These are phyloP conservation scores for Rhododendron henanense DNA, from an alignment of 148 eudicot species.

Conservation along the genomic window DNA sequence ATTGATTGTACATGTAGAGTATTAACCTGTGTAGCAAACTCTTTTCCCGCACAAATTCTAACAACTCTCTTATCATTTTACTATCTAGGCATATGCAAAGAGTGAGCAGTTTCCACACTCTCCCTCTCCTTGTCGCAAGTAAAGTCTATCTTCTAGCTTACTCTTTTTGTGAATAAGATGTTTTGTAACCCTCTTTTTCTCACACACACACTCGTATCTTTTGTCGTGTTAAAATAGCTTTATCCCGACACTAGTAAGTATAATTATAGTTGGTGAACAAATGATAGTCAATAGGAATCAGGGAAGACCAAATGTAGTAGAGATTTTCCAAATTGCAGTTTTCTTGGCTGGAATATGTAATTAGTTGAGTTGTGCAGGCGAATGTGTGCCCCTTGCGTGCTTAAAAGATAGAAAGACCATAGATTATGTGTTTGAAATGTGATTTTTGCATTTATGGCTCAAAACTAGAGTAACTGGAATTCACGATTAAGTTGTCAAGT, in stretches of 20 bases:
- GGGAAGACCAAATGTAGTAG: background rate
- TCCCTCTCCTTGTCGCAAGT: slow-evolving; percentile 84
- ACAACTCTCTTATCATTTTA: background rate
- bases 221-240: background rate
- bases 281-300: background rate
- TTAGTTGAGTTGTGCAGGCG: background rate
- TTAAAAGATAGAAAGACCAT: background rate
- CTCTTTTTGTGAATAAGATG: slow-evolving; percentile 7
- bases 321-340: background rate
- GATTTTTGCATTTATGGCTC: background rate
- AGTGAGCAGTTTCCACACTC: slow-evolving; percentile 78
- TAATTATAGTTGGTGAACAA: background rate
- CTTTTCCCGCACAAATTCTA: background rate
- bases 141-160: slow-evolving; percentile 17
- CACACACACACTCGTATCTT: background rate
- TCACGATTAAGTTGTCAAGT: background rate
- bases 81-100: slow-evolving; percentile 77
- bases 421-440: background rate
- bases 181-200: background rate
- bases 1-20: background rate
- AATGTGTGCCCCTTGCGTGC: background rate
- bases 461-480: background rate
- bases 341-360: background rate
- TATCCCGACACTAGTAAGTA: background rate
- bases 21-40: background rate